Conservation (phyloP, 148 eudicot species). For the Chenopodium suecicum region DNA sequence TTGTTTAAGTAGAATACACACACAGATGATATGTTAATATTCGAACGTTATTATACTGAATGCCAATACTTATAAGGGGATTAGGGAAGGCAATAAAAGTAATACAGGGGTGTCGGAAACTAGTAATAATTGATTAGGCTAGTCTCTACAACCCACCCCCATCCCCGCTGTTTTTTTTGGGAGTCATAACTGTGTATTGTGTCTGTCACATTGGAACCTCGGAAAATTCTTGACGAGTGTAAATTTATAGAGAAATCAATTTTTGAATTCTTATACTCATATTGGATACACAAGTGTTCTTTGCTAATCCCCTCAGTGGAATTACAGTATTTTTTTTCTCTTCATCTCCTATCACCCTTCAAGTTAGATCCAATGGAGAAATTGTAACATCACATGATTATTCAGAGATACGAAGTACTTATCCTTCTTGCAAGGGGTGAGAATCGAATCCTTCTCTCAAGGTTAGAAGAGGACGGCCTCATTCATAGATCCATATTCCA, state of each 20-base stretch:
- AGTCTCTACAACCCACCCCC: neutral
- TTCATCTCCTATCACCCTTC: neutral
- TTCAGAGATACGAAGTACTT: too few relatives aligned
- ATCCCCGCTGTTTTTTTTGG: neutral
- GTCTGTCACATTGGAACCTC: neutral
- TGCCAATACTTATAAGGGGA: neutral
- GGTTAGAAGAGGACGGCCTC: too few relatives aligned
- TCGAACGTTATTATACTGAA: neutral
- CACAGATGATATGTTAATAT: constrained; percentile 3
- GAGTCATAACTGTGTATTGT: constrained; percentile 18
- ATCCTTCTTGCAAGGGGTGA: too few relatives aligned
- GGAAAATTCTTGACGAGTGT: constrained; percentile 11
- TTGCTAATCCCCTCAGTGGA: neutral
- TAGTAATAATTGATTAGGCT: constrained; percentile 15
- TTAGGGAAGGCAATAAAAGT: constrained; percentile 3
- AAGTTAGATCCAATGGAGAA: neutral
- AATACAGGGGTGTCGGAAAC: neutral
- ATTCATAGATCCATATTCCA: too few relatives aligned
- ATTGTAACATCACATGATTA: too few relatives aligned
- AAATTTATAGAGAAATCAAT: constrained; percentile 10
- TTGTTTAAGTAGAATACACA: constrained; percentile 6
- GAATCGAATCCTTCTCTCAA: too few relatives aligned
- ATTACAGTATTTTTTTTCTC: neutral
- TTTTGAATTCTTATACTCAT: neutral
- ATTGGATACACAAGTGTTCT: neutral